These are phyloP conservation scores for Amanita subjunquillea DNA, from an alignment of 768 basidiomycete genomes.

Conservation along the genomic window DNA sequence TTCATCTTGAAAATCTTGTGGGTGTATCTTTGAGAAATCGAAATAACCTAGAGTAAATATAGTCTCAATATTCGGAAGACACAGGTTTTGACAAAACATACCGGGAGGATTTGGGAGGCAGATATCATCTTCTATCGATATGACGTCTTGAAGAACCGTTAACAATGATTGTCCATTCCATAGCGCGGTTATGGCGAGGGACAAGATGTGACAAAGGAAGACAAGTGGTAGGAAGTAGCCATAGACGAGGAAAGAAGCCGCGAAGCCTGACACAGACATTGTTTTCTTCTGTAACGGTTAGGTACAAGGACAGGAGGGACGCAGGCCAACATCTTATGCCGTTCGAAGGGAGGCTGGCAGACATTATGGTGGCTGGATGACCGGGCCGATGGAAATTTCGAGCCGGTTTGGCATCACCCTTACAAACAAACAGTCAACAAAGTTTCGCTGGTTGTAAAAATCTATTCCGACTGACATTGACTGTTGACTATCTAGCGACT, in stretches of 20 bases:
- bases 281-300: neutral
- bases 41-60: neutral
- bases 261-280: neutral
- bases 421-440: no score
- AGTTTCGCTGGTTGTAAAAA: no score
- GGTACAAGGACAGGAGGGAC: neutral
- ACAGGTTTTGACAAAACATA: neutral
- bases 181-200: neutral
- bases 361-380: no score
- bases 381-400: no score
- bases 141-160: neutral
- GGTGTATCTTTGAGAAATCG: neutral
- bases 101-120: neutral
- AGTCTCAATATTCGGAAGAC: neutral
- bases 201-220: neutral
- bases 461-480: no score
- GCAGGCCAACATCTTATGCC: no score
- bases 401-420: no score
- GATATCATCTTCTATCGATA: neutral
- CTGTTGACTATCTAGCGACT: no score
- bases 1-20: neutral
- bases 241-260: neutral
- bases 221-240: neutral
- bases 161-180: neutral
- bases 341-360: no score